phyloP scores from a whole-genome alignment of 129 eudicot genomes.

The Lonicera japonica region DNA sequence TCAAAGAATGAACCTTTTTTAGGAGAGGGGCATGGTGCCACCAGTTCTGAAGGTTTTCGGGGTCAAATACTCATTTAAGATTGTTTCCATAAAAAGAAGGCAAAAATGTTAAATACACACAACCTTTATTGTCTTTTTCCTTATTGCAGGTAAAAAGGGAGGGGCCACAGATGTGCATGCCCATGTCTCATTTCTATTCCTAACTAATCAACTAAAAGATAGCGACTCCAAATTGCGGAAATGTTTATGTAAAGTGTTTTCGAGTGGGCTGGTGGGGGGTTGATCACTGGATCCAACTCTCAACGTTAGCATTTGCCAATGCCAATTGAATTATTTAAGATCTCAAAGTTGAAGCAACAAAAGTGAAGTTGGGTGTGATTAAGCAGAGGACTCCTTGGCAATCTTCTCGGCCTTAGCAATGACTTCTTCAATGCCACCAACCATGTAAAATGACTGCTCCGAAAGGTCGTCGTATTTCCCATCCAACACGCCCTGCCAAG shows the following conservation, averaged over 20 bases:
- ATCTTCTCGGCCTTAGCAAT: constrained; percentile 20
- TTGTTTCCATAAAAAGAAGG: too few species aligned
- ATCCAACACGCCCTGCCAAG: neutral
- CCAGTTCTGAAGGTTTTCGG: too few species aligned
- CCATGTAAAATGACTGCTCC: too few species aligned
- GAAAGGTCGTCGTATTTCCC: too few species aligned
- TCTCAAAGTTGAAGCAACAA: neutral
- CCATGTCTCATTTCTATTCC: neutral
- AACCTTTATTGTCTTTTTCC: neutral
- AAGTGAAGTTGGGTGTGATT: constrained; percentile 6
- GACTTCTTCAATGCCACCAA: constrained; percentile 44
- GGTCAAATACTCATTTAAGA: too few species aligned
- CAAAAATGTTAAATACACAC: too few species aligned
- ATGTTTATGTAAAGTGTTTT: neutral
- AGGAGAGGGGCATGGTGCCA: too few species aligned
- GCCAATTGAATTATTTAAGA: neutral
- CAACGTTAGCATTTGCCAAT: neutral
- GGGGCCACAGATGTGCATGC: neutral
- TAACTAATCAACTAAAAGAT: neutral
- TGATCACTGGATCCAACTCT: neutral
- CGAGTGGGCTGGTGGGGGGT: too few species aligned
- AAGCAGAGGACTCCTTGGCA: constrained; percentile 27
- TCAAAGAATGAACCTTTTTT: too few species aligned
- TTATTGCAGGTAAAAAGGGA: neutral
- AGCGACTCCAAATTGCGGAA: neutral